These are phyloP conservation scores for Verticillium klebahnii DNA, from an alignment of 2,329 filamentous ascomycete species.

Conservation along the genomic window DNA sequence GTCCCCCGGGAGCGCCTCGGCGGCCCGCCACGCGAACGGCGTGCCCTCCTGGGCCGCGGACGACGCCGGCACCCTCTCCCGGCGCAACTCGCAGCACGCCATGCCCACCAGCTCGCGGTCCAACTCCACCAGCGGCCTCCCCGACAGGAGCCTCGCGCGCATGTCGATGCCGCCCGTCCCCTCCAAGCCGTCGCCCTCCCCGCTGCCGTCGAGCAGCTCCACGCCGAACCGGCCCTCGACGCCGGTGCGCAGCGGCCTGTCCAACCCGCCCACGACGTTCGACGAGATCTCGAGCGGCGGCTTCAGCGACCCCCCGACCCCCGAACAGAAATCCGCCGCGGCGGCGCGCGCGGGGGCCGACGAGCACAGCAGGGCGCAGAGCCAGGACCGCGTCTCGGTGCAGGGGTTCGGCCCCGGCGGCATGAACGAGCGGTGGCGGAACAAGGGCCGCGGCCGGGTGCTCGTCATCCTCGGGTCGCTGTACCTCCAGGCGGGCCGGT, in stretches of 20 bases:
- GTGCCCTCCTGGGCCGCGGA: conserved; percentile 32
- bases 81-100: conserved; percentile 54
- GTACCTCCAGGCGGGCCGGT: conserved; percentile 84
- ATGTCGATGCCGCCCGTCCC: conserved; percentile 79
- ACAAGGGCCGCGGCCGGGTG: conserved; percentile 75
- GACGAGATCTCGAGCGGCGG: conserved; percentile 38
- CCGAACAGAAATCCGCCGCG: conserved; percentile 28
- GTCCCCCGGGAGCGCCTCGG: conserved; percentile 58
- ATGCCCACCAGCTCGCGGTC: conserved; percentile 44
- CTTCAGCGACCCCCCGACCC: conserved; percentile 30
- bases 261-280: conserved; percentile 43
- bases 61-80: conserved; percentile 30
- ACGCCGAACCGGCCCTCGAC: conserved; percentile 47
- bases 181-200: conserved; percentile 37
- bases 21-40: conserved; percentile 34
- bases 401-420: conserved; percentile 70
- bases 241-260: conserved; percentile 42
- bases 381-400: conserved; percentile 54
- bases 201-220: conserved; percentile 38
- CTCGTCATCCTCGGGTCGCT: conserved; percentile 78
- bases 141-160: conserved; percentile 59
- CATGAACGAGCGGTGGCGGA: conserved; percentile 70
- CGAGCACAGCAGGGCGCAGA: conserved; percentile 44
- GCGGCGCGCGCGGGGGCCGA: conserved; percentile 30
- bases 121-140: conserved; percentile 44